Percentiles rank a stretch among this genome's conserved stretches.
These are phyloP conservation scores for Dorcoceras hygrometricum DNA, from an alignment of 257 asterid species.

Conservation along the genomic window DNA sequence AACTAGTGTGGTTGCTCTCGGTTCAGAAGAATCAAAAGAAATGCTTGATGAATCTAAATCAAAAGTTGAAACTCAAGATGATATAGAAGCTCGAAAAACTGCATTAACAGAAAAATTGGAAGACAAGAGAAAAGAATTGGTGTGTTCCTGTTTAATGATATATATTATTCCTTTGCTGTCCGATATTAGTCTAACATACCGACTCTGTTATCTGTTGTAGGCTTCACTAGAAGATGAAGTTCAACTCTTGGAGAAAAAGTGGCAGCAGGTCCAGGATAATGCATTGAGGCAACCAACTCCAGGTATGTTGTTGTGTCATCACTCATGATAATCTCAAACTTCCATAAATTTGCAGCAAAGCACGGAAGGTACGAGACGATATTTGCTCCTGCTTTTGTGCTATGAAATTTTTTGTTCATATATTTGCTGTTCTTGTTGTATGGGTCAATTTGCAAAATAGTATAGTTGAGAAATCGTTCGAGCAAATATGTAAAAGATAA, in stretches of 20 bases:
- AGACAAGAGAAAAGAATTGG: conserved; percentile 70
- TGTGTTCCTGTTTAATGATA: conserved; percentile 31
- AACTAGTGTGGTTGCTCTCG: conserved; percentile 27
- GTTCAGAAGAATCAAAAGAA: conserved; percentile 38
- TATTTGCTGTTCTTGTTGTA: not conserved
- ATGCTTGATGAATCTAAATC: conserved; percentile 33
- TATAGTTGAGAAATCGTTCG: not conserved
- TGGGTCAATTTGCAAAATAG: conserved; percentile 3
- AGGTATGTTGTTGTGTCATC: conserved; percentile 42
- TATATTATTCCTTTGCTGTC: conserved; percentile 7
- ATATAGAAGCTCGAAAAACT: conserved; percentile 44
- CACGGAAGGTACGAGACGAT: not conserved
- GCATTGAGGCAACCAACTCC: conserved; percentile 78
- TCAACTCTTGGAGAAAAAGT: conserved; percentile 59
- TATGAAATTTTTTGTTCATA: not conserved
- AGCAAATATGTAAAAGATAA: not conserved
- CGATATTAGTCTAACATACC: conserved; percentile 16
- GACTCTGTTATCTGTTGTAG: conserved; percentile 34
- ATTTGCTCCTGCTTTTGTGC: not conserved
- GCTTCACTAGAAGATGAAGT: conserved; percentile 57
- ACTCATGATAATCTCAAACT: not conserved
- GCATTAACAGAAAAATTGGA: conserved; percentile 58
- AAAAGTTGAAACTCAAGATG: conserved; percentile 38
- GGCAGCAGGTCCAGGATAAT: conserved; percentile 73
- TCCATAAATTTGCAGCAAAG: not conserved